phyloP scores from a whole-genome alignment of 2,329 filamentous ascomycete species.

The Tolypocladium tundrense region DNA sequence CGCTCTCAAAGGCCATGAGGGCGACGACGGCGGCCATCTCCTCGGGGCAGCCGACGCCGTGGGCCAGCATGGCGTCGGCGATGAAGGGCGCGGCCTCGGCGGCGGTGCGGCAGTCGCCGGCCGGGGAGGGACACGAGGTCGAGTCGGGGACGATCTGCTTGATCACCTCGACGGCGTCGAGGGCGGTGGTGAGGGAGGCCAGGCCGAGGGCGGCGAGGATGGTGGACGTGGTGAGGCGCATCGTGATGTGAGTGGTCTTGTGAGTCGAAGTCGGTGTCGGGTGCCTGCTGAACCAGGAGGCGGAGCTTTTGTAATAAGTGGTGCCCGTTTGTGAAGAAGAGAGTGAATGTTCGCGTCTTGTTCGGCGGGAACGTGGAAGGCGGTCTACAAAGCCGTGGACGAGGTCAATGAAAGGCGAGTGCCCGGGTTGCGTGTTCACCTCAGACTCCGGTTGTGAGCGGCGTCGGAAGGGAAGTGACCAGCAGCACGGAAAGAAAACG shows the following conservation, averaged over 20 bases:
- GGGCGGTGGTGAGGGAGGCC: conserved; percentile 6
- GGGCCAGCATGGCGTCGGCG: conserved; percentile 42
- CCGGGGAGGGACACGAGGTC: conserved; percentile 40
- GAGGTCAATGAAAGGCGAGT: neutral
- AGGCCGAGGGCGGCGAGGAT: conserved; percentile 5
- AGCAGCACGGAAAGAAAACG: neutral
- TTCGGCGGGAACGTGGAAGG: neutral
- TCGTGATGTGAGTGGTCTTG: conserved; percentile 3
- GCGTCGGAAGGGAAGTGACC: neutral
- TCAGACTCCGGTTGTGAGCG: neutral
- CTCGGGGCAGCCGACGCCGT: conserved; percentile 41
- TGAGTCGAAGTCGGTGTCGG: neutral
- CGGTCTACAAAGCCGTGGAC: neutral
- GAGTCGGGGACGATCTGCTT: conserved; percentile 33
- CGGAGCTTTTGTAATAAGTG: neutral
- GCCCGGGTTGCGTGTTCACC: neutral
- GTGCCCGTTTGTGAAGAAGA: neutral
- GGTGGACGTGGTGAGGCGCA: conserved; percentile 16
- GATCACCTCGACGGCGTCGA: conserved; percentile 29
- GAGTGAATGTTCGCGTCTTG: neutral
- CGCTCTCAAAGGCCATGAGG: conserved; percentile 63
- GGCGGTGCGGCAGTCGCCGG: conserved; percentile 51
- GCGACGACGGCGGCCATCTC: conserved; percentile 62
- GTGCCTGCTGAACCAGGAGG: neutral
- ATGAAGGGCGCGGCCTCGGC: conserved; percentile 48